These are phyloP conservation scores for Hypoxylon trugodes DNA, from an alignment of 495 filamentous ascomycete species.

Conservation along the genomic window DNA sequence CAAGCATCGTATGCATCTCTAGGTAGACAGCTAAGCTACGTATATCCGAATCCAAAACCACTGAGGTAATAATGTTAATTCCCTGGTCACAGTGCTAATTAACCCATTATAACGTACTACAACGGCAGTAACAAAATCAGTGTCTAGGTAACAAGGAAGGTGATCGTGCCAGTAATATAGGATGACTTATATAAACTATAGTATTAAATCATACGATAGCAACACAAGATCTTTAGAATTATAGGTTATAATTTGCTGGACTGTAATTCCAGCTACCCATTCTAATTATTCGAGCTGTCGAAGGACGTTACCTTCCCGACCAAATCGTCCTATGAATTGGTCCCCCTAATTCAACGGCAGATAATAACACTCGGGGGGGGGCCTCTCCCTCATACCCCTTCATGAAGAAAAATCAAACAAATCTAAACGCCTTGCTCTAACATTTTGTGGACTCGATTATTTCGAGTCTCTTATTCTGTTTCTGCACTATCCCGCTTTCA, in stretches of 20 bases:
- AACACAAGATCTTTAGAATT: too few species aligned
- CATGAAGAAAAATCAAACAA: conserved; percentile 2
- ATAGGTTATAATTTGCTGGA: not conserved
- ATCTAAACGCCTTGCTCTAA: conserved; percentile 22
- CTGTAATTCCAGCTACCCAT: conserved; percentile 4
- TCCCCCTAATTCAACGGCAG: not conserved
- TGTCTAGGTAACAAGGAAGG: too few species aligned
- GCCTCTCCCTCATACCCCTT: not conserved
- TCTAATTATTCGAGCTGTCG: conserved; percentile 11
- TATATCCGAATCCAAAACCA: too few species aligned
- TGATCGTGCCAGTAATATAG: too few species aligned
- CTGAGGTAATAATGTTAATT: too few species aligned
- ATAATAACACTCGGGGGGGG: not conserved
- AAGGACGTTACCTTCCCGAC: conserved; percentile 6
- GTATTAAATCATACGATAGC: too few species aligned
- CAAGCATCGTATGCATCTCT: too few species aligned
- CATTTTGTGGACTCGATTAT: not conserved
- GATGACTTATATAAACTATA: too few species aligned
- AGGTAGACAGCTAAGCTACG: too few species aligned
- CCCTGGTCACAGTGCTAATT: too few species aligned
- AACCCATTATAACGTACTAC: too few species aligned
- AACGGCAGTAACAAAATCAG: too few species aligned
- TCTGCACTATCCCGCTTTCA: not conserved
- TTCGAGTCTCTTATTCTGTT: not conserved
- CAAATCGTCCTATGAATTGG: not conserved